phyloP scores from a whole-genome alignment of 2,329 filamentous ascomycete genomes.

The Blastomyces emzantsi region DNA sequence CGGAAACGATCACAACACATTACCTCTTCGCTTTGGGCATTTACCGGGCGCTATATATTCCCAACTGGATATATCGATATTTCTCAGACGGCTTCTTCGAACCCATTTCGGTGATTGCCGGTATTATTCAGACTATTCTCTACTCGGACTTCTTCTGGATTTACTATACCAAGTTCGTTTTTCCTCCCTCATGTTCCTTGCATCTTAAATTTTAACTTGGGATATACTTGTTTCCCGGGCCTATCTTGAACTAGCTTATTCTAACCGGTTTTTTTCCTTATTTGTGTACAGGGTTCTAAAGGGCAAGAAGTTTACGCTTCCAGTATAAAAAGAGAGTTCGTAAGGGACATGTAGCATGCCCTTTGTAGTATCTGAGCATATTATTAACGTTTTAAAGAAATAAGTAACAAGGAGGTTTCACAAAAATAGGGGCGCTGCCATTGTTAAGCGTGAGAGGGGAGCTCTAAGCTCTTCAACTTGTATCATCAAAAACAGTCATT shows the following conservation, averaged over 20 bases:
- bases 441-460: neutral
- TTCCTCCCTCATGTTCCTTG: neutral
- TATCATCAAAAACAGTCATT: neutral
- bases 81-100: constrained; percentile 71
- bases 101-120: constrained; percentile 78
- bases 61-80: constrained; percentile 96
- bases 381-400: neutral
- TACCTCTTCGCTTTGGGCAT: constrained; percentile 89
- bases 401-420: neutral
- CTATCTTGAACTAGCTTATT: neutral
- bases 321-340: constrained; percentile 49
- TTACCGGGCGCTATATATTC: constrained; percentile 93
- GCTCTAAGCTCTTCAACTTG: neutral
- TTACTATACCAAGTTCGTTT: constrained; percentile 82
- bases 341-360: neutral
- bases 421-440: neutral
- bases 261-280: constrained; percentile 1
- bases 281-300: constrained; percentile 53
- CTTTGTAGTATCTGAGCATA: neutral
- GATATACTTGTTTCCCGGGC: neutral
- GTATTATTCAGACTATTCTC: constrained; percentile 83
- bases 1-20: constrained; percentile 98
- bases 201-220: neutral
- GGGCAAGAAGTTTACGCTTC: constrained; percentile 79
- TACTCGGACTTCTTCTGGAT: constrained; percentile 99